Evolutionary conservation across 2,329 filamentous ascomycete genomes (phyloP).

Genomic region (Hymenoscyphus linearis): DNA sequence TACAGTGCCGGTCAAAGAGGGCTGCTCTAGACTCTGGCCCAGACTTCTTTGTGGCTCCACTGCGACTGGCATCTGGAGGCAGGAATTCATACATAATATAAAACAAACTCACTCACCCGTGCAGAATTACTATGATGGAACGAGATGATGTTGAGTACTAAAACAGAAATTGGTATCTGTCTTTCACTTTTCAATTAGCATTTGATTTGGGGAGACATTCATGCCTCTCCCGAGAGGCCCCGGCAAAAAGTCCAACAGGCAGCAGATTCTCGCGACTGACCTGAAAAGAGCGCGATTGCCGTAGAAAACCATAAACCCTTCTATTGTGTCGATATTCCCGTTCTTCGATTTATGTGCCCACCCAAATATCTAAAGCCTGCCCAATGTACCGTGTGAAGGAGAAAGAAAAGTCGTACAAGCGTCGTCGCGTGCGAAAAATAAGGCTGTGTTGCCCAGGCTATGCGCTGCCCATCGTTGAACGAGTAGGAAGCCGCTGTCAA

Average conservation of each 20-base stretch:
- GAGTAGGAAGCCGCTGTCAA: slow-evolving; percentile 10
- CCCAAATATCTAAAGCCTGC: slow-evolving; percentile 21
- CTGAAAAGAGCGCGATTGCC: slow-evolving; percentile 19
- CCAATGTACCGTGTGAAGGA: slow-evolving; percentile 16
- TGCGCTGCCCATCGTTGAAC: slow-evolving; percentile 30
- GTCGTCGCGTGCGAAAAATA: slow-evolving; percentile 22
- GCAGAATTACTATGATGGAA: slow-evolving; percentile 7
- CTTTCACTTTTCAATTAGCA: slow-evolving; percentile 14
- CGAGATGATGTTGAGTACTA: slow-evolving; percentile 10
- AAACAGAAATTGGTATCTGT: slow-evolving; percentile 21
- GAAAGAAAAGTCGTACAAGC: slow-evolving; percentile 22
- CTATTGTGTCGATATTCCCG: slow-evolving; percentile 10
- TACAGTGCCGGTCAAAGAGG: background rate
- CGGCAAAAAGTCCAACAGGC: background rate
- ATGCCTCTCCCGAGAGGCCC: background rate
- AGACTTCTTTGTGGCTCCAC: background rate
- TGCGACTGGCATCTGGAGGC: background rate
- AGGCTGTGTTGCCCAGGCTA: slow-evolving; percentile 30
- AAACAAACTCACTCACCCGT: slow-evolving; percentile 11
- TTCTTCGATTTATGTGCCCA: slow-evolving; percentile 18
- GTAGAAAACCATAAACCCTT: slow-evolving; percentile 18
- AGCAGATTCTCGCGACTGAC: slow-evolving; percentile 8
- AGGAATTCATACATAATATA: background rate
- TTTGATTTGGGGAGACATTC: slow-evolving; percentile 7
- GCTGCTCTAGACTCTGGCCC: background rate